Evolutionary conservation across 1,139 yeast species (phyloP), one percentile per base, ranked within the genome.

Genomic region (Hanseniaspora gamundiae): DNA sequence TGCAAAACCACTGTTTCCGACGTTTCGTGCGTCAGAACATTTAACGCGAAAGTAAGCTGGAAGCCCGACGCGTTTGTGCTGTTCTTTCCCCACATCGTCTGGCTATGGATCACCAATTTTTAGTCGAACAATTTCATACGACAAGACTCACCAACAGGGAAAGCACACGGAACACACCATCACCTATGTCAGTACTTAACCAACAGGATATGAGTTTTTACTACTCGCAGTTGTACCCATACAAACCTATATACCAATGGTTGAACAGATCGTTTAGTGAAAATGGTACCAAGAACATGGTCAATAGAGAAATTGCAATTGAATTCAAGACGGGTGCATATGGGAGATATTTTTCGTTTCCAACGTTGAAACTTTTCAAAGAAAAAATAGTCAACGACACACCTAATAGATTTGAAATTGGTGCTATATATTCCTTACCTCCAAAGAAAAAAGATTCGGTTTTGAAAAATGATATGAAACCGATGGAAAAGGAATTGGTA

Each of bases 381-480:
- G 68, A 73, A 29, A 77, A 84, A 9, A 91, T 88, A 2, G 68
- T 80, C 21, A 70, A 68, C 40, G 73, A 86, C 22, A 78, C 80
- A 49, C 99, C 99, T 0, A 77, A 84, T 38, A 80, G 99, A 62
- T 93, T 91, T 59, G 99, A 91, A 65, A 73, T 93, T 40, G 99
- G 99, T 27, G 95, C 98, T 0, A 80, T 87, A 3, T 91, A 88
- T 57, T 73, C 86, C 2, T 79, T 83, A 17, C 85, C 85, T 51
- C 98, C 98, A 10, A 77, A 76, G 44, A 87, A 87, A 50, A 71
- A 95, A 42, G 88, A 85, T 56, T 69, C 77, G 11, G 68, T 86
- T n/a, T 78, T 94, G 20, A 85, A 85, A 54, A 73, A 73, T 40
- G 83, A 87, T 21, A 75, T 87, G 76, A 79, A 78, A 54, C 93